These are phyloP conservation scores for Punctularia strigosozonata DNA, from an alignment of 768 basidiomycete genomes.

Conservation along the genomic window DNA sequence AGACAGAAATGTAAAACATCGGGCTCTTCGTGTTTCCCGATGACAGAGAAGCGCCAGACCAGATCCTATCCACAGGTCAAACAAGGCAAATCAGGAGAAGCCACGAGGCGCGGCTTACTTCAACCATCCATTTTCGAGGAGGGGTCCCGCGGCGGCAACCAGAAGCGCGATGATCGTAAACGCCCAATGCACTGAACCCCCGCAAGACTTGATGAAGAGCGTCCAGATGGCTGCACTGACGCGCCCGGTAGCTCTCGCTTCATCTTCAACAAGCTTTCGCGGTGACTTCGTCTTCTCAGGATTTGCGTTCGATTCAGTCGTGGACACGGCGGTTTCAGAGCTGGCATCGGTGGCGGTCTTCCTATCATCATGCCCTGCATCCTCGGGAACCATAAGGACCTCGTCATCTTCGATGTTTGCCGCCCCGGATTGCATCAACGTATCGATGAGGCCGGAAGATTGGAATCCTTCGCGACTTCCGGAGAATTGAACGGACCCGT, in stretches of 20 bases:
- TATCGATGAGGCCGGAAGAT: constrained; percentile 50
- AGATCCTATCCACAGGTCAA: too few relatives aligned
- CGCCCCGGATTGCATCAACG: constrained; percentile 48
- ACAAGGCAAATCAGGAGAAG: too few relatives aligned
- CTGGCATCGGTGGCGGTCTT: constrained; percentile 18
- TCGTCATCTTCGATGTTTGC: constrained; percentile 34
- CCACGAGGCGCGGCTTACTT: too few relatives aligned
- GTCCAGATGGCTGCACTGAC: constrained; percentile 26
- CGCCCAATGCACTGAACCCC: constrained; percentile 26
- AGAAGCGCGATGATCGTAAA: constrained; percentile 22
- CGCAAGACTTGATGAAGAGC: constrained; percentile 29
- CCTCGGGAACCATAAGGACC: constrained; percentile 19
- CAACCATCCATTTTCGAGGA: constrained; percentile 38
- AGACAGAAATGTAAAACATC: too few relatives aligned
- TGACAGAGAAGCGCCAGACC: too few relatives aligned
- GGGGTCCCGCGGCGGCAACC: constrained; percentile 28
- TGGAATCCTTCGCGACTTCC: constrained; percentile 58
- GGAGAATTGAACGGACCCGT: constrained; percentile 66
- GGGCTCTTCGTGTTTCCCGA: too few relatives aligned
- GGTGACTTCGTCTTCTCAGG: constrained; percentile 42
- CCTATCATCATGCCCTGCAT: constrained; percentile 12
- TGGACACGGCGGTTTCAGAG: constrained; percentile 30
- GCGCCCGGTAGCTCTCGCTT: constrained; percentile 24
- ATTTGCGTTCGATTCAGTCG: constrained; percentile 19
- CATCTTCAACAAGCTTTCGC: constrained; percentile 71